A percentile compares a stretch with the other conserved stretches of the same genome.
These are phyloP conservation scores for Calonectria pteridis DNA, from an alignment of 2,329 filamentous ascomycete species.

Conservation along the genomic window DNA sequence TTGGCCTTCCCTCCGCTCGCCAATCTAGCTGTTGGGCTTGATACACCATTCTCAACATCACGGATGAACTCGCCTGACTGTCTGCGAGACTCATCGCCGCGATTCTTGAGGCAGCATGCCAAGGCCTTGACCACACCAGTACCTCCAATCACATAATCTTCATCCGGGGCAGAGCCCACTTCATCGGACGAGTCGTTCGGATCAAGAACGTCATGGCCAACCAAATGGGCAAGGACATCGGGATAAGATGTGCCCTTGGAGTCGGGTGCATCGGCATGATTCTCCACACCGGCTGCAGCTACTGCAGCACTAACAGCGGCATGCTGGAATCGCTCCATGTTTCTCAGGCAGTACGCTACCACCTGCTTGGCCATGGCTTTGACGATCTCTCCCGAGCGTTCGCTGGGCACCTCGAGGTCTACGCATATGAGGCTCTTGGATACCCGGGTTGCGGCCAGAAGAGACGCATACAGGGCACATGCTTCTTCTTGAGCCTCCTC, in stretches of 20 bases:
- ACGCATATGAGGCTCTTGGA: constrained; percentile 88
- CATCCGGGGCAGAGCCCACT: constrained; percentile 80
- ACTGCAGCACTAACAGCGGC: constrained; percentile 67
- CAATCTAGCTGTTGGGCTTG: constrained; percentile 56
- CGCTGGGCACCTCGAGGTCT: constrained; percentile 88
- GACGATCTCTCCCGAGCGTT: constrained; percentile 88
- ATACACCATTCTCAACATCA: constrained; percentile 64
- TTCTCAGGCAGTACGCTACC: constrained; percentile 92
- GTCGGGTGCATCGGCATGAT: constrained; percentile 45
- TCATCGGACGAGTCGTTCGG: constrained; percentile 69
- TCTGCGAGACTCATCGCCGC: constrained; percentile 70
- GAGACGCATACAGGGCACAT: constrained; percentile 90
- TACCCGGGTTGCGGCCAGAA: constrained; percentile 88
- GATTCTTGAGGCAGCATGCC: constrained; percentile 88
- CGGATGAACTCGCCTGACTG: constrained; percentile 66
- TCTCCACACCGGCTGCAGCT: constrained; percentile 57
- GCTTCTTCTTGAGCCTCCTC: constrained; percentile 91
- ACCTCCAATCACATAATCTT: constrained; percentile 96
- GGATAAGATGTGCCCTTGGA: constrained; percentile 65
- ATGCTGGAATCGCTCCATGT: constrained; percentile 85
- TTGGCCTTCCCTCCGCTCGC: constrained; percentile 74
- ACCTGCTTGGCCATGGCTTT: constrained; percentile 94
- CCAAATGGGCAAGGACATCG: constrained; percentile 87
- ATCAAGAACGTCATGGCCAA: constrained; percentile 73
- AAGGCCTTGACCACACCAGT: constrained; percentile 96